Base-by-base conservation (phyloP, 2,329 filamentous ascomycete genomes). In the Orbilia javanica region DNA sequence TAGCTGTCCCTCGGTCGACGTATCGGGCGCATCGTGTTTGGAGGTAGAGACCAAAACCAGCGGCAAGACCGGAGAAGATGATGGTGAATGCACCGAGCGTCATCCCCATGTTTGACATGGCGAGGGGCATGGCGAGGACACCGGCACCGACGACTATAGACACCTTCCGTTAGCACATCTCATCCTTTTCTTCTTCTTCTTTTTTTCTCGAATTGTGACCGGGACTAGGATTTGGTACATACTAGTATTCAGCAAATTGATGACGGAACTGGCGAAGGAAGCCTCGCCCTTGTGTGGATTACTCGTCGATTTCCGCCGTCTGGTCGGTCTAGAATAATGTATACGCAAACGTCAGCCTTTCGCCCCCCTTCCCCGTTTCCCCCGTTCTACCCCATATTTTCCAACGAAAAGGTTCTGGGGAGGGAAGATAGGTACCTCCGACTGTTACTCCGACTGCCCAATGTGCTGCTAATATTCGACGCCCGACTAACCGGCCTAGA, bases 171-270 rank as follows among this genome's bases (percentile, higher is more conserved):
- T 15, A 39, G 36, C 13, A 39, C 13, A n/a, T n/a, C 10, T 3
- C 13, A 5, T 39, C 13, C 36, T 39, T 39, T 11, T 13, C 36
- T 2, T 10, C 10, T n/a, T n/a, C n/a, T n/a, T n/a, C n/a, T n/a
- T n/a, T n/a, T n/a, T n/a, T n/a, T n/a, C n/a, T n/a, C n/a, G n/a
- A n/a, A n/a, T n/a, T n/a, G n/a, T n/a, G n/a, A n/a, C n/a, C n/a
- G n/a, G n/a, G n/a, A n/a, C n/a, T n/a, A n/a, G n/a, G n/a, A n/a
- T n/a, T n/a, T n/a, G n/a, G n/a, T n/a, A 71, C 89, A 75, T 88
- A 96, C 93, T 99, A 18, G 96, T 99, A 85, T 99, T 99, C 80
- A 98, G 88, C 80, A 99, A 87, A 84, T 99, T 99, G 85, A 98
- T 92, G 80, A 96, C 92, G 83, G 94, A 97, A 86, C 94, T 97